Evolutionary conservation across 1,139 yeast genomes (phyloP).

Genomic region (Yamadazyma membranifaciens): DNA sequence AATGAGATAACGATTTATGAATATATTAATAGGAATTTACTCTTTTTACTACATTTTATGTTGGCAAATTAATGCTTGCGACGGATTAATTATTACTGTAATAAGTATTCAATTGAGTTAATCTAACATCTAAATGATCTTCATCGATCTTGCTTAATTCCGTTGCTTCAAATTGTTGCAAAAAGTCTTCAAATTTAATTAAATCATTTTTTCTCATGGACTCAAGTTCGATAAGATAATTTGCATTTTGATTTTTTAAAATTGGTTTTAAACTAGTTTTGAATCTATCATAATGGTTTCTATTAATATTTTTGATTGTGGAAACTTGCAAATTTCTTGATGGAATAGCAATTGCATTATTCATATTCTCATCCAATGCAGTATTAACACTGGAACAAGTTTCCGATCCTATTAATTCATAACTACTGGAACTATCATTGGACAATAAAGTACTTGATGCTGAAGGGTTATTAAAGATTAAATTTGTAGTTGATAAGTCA

Average conservation of each 20-base stretch:
- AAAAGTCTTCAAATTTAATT: constrained; percentile 14
- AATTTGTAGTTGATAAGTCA: not conserved
- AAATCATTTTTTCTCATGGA: constrained; percentile 10
- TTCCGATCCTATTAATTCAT: not conserved
- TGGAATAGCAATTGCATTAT: too few species aligned
- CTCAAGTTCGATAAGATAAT: constrained; percentile 10
- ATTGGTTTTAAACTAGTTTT: constrained; percentile 10
- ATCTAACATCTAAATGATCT: not conserved
- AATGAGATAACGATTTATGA: too few species aligned
- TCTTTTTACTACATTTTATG: not conserved
- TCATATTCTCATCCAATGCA: too few species aligned
- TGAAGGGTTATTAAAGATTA: not conserved
- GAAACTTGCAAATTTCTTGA: too few species aligned
- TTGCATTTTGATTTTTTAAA: constrained; percentile 15
- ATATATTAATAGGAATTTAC: too few species aligned
- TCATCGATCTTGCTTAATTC: constrained; percentile 4
- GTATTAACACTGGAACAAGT: not conserved
- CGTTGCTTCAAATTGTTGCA: constrained; percentile 9
- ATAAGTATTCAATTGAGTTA: constrained; percentile 7
- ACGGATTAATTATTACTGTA: constrained; percentile 4
- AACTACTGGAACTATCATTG: too few species aligned
- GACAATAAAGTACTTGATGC: too few species aligned
- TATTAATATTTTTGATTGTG: too few species aligned
- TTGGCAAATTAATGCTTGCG: too few species aligned
- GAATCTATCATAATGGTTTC: not conserved